Evolutionary conservation across 805 yeast species (phyloP), one percentile per base, ranked within the genome.

Genomic region (Komagataella ulmi): DNA sequence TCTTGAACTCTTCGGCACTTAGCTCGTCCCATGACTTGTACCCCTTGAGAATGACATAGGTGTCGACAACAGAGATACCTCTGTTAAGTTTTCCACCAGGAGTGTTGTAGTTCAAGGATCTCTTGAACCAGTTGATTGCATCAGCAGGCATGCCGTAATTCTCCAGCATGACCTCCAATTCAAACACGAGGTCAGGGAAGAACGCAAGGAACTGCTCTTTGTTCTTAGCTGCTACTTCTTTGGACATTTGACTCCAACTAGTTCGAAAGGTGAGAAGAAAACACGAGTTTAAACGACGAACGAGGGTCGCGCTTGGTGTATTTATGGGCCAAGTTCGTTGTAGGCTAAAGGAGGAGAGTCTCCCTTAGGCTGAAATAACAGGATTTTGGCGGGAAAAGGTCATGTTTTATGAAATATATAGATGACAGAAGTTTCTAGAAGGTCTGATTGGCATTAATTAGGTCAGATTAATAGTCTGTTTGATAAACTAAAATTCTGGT

Each of bases 1-100:
- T 83, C 66, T 80, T 80, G 73, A 89, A 91, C 63, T 88, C 93
- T 36, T 72, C 86, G 17, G 64, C 74, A 7, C 74, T 56, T 53
- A 90, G 75, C 48, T 83, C 88, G n/a, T 74, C 77, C 49, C 70
- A 65, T 2, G 79, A 67, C 47, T 71, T 69, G 65, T 77, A 74
- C 48, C 81, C 81, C 60, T 85, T 86, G 64, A 93, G 74, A 52
- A 91, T 76, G 53, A 81, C 81, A 72, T 86, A 93, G 1, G 98
- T 88, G 66, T 91, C 98, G 55, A 93, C 83, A 17, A 93, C 98
- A 44, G 97, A 88, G 53, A 93, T 71, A 36, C 99, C 99, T 66
- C 99, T 80, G 77, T 93, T 93, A 64, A 89, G 76, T 69, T 93
- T 93, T 50, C 99, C 99, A 54, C 97, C 97, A 53, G 96, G 91